phyloP scores from a whole-genome alignment of 257 asterid genomes.

The Solanum pennellii region DNA sequence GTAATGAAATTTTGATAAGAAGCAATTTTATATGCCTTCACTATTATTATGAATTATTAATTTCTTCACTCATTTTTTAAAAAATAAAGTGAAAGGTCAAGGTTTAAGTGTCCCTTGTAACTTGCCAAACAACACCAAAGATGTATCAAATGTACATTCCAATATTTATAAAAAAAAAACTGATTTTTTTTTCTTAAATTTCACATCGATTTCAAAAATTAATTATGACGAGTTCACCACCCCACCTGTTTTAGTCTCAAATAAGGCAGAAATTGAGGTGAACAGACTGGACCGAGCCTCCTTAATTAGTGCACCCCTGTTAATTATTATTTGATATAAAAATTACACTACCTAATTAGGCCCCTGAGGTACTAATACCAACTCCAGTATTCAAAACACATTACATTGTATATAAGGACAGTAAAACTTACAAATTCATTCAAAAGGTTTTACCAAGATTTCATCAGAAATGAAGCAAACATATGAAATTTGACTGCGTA shows the following conservation, averaged over 20 bases:
- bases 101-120: background rate
- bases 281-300: background rate
- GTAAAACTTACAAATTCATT: background rate
- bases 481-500: background rate
- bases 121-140: background rate
- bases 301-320: background rate
- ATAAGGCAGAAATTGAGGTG: background rate
- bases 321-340: too few species aligned
- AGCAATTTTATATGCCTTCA: background rate
- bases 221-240: background rate
- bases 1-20: background rate
- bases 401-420: background rate
- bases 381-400: background rate
- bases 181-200: background rate
- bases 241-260: background rate
- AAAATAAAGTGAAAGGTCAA: background rate
- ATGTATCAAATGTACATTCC: background rate
- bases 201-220: background rate
- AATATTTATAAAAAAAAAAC: too few species aligned
- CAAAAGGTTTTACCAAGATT: background rate
- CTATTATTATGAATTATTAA: background rate
- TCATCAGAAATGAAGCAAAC: background rate
- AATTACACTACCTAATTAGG: background rate
- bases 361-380: background rate
- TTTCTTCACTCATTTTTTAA: background rate